Evolutionary conservation across 305 asterid genomes (phyloP), one percentile per base, ranked within the genome.

Genomic region (Fraxinus ornus): DNA sequence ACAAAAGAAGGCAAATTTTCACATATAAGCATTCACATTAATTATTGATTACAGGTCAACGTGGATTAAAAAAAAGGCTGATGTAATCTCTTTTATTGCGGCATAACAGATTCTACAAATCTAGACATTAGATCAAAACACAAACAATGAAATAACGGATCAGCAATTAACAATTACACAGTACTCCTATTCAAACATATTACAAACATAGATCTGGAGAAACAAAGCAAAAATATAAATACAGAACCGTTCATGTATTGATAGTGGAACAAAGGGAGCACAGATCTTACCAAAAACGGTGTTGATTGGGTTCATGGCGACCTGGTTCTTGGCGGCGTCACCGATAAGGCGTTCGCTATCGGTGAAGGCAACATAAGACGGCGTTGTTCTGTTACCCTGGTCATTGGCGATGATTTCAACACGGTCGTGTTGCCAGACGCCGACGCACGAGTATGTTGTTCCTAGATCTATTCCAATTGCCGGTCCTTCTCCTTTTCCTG

Each of bases 291-390:
- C 92, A 17, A 89, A 89, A 1, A 89, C 92, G 17, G 92, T 89
- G 89, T 89, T 89, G 55, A 77, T 78, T 22, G 92, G 92, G 84
- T 89, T 89, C 92, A 89, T 89, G 44, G 92, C 92, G 28, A 89
- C 92, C 85, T 89, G 92, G 17, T 89, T 89, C 88, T 89, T 89
- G 49, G 92, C 92, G 24, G 91, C 90, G 64, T 89, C 91, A 28
- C 91, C 91, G 41, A 89, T 89, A 73, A 87, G 90, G 30, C 71
- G 30, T 22, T 60, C 30, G 13, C 13, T 60, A 21, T 60, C 30
- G 30, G 70, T 60, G 28, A 60, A 60, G 12, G 70, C 70, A 19
- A 60, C 70, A 60, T 60, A 60, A 60, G 70, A 60, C 70, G 70
- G 70, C 70, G 70, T 60, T 7, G 70, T 60, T n/a, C 70, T 19